These are phyloP conservation scores for Phaeosphaeria sp. DNA, from an alignment of 2,329 filamentous ascomycete genomes.

Conservation along the genomic window DNA sequence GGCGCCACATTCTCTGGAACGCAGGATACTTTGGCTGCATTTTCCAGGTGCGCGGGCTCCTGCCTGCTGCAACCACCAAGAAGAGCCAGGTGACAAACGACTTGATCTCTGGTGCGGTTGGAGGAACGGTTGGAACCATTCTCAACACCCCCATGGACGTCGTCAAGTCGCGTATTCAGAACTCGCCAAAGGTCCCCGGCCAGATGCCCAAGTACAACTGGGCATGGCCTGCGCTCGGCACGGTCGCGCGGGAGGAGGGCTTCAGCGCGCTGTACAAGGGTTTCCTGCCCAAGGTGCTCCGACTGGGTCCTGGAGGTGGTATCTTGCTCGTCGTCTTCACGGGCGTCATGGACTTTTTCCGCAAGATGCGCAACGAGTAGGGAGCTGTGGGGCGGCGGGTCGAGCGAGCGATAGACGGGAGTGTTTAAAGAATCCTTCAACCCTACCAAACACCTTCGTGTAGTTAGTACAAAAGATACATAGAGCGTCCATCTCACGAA, in stretches of 20 bases:
- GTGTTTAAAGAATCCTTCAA: background rate
- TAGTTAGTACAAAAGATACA: background rate
- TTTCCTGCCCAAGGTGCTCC: conserved; percentile 92
- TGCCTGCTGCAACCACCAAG: conserved; percentile 84
- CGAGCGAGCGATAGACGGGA: background rate
- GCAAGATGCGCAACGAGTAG: conserved; percentile 63
- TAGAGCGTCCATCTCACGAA: conserved; percentile 9
- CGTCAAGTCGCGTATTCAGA: conserved; percentile 98
- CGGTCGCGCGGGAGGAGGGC: conserved; percentile 91
- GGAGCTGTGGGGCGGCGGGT: background rate
- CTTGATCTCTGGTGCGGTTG: conserved; percentile 81
- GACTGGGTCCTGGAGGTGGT: conserved; percentile 73
- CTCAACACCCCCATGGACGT: conserved; percentile 97
- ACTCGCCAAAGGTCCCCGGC: conserved; percentile 83
- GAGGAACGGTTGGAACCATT: conserved; percentile 89
- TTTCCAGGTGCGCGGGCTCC: conserved; percentile 87
- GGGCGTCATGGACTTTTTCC: conserved; percentile 92
- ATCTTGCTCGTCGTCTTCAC: conserved; percentile 86
- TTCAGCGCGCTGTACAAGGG: conserved; percentile 95
- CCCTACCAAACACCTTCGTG: background rate
- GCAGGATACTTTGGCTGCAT: conserved; percentile 98
- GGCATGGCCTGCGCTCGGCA: conserved; percentile 87
- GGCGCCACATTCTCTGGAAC: conserved; percentile 95
- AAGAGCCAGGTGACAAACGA: conserved; percentile 83
- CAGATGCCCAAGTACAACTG: conserved; percentile 95